These are phyloP conservation scores for Ascochyta viciae-villosae DNA, from an alignment of 2,329 filamentous ascomycete genomes.

Conservation along the genomic window DNA sequence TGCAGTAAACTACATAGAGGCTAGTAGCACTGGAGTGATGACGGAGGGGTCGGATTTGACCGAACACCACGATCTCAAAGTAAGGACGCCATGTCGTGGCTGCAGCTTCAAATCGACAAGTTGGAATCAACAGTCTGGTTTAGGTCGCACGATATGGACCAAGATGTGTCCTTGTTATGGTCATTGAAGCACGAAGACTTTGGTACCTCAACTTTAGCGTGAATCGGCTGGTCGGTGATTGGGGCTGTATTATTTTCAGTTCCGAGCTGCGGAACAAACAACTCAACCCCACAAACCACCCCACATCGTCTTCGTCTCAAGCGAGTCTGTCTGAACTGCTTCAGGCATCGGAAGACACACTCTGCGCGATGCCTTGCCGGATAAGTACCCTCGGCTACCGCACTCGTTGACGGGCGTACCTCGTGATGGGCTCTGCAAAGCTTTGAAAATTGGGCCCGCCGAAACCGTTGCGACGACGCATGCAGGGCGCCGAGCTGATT, in stretches of 20 bases:
- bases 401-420: conserved; percentile 1
- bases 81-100: background rate
- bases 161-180: conserved; percentile 1
- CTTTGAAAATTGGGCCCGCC: conserved; percentile 1
- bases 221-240: conserved; percentile 3
- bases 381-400: conserved; percentile 22
- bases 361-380: conserved; percentile 9
- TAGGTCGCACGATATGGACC: conserved; percentile 1
- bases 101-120: background rate
- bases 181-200: background rate
- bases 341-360: conserved; percentile 10
- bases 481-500: conserved; percentile 11
- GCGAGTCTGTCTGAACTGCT: conserved; percentile 1
- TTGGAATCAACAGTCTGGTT: background rate
- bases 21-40: conserved; percentile 9
- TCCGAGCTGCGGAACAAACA: conserved; percentile 2
- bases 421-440: background rate
- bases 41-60: conserved; percentile 2
- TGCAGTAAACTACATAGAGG: conserved; percentile 23
- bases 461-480: conserved; percentile 4
- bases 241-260: background rate
- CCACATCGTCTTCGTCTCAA: conserved; percentile 10
- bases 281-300: conserved; percentile 15
- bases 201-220: conserved; percentile 6
- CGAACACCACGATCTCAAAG: background rate